Conservation (phyloP, 371 early-diverging fungal species). For the Apophysomyces ossiformis region DNA sequence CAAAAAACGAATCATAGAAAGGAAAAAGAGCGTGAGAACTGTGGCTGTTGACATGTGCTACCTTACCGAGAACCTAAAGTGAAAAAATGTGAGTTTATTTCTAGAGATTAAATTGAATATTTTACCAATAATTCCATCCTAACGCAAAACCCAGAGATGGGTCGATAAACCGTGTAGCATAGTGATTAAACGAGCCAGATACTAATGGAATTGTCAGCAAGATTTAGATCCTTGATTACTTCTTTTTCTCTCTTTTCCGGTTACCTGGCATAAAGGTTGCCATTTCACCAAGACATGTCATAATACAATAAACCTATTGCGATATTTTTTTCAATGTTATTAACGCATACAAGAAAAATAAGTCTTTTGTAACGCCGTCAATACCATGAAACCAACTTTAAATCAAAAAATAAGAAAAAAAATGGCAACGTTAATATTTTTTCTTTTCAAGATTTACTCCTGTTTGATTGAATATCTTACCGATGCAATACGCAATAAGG, state of each 20-base stretch:
- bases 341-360: background rate
- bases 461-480: slow-evolving; percentile 50
- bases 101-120: background rate
- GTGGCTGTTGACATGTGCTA: slow-evolving; percentile 5
- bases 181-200: slow-evolving; percentile 84
- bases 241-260: background rate
- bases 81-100: slow-evolving; percentile 6
- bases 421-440: slow-evolving; percentile 14
- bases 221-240: background rate
- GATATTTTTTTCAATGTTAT: background rate
- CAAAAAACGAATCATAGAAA: background rate
- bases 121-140: slow-evolving; percentile 65
- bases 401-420: background rate
- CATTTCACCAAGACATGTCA: slow-evolving; percentile 88
- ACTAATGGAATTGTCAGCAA: slow-evolving; percentile 60
- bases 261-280: slow-evolving; percentile 68
- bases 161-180: slow-evolving; percentile 84
- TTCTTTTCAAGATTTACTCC: slow-evolving; percentile 7
- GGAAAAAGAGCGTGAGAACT: slow-evolving; percentile 5
- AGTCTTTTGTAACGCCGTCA: background rate
- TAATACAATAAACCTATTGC: slow-evolving; percentile 76
- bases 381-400: slow-evolving; percentile 51
- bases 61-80: slow-evolving; percentile 46
- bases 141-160: slow-evolving; percentile 82
- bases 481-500: slow-evolving; percentile 70